Conservation (phyloP, 495 filamentous ascomycete genomes). For the Penicillium chermesinum region DNA sequence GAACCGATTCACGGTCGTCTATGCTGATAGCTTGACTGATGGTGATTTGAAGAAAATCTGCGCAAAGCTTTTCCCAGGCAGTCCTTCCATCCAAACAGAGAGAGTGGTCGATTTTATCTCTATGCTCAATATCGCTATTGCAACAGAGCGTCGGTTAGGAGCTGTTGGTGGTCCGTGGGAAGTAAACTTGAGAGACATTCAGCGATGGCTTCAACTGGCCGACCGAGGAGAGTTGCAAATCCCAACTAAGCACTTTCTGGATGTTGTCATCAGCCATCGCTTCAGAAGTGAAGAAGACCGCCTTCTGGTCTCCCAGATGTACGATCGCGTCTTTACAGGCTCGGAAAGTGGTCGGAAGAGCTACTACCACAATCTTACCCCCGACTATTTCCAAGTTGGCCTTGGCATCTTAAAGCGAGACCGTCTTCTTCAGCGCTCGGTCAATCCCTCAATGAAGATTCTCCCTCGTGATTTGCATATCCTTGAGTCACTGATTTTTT, state of each 20-base stretch:
- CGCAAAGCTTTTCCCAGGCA: slow-evolving; percentile 62
- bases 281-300: slow-evolving; percentile 72
- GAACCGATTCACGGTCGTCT: slow-evolving; percentile 96
- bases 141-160: slow-evolving; percentile 61
- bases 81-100: slow-evolving; percentile 49
- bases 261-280: slow-evolving; percentile 80
- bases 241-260: slow-evolving; percentile 64
- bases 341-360: slow-evolving; percentile 32
- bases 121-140: slow-evolving; percentile 63
- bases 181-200: slow-evolving; percentile 89
- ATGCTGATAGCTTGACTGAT: slow-evolving; percentile 79
- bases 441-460: slow-evolving; percentile 51
- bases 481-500: slow-evolving; percentile 81
- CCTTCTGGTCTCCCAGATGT: slow-evolving; percentile 56
- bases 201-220: slow-evolving; percentile 80
- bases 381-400: slow-evolving; percentile 70
- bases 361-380: slow-evolving; percentile 63
- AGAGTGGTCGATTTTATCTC: slow-evolving; percentile 78
- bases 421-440: slow-evolving; percentile 47
- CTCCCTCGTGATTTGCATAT: slow-evolving; percentile 56
- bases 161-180: slow-evolving; percentile 91
- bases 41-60: slow-evolving; percentile 81
- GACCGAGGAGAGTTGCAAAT: slow-evolving; percentile 42
- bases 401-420: slow-evolving; percentile 64
- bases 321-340: slow-evolving; percentile 48